Conservation (phyloP, 805 yeast genomes). For the Candida sanyiensis region DNA sequence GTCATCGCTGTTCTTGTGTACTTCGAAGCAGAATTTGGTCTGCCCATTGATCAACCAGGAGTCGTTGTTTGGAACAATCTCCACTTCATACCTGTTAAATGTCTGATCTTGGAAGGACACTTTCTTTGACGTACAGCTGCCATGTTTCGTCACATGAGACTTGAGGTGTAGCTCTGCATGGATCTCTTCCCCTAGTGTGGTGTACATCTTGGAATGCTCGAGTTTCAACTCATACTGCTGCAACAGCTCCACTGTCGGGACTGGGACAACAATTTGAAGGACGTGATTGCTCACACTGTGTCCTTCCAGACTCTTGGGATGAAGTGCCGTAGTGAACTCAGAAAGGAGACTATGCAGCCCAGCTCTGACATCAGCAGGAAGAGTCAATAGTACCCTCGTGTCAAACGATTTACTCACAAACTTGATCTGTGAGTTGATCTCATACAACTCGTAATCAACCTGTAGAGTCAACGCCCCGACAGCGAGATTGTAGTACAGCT, state of each 20-base stretch:
- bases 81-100: conserved; percentile 36
- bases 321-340: not conserved
- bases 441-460: conserved; percentile 10
- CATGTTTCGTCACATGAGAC: conserved; percentile 30
- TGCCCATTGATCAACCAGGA: conserved; percentile 80
- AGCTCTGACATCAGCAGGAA: not conserved
- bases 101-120: conserved; percentile 21
- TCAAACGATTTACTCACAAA: not conserved
- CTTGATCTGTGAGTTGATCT: conserved; percentile 3
- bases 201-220: conserved; percentile 36
- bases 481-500: conserved; percentile 3
- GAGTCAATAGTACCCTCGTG: not conserved
- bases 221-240: conserved; percentile 47
- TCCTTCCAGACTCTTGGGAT: not conserved
- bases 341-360: not conserved
- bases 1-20: conserved; percentile 20
- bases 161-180: conserved; percentile 31
- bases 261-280: conserved; percentile 49
- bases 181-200: conserved; percentile 60
- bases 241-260: conserved; percentile 55
- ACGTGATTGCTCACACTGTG: conserved; percentile 5
- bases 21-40: conserved; percentile 45
- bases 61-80: conserved; percentile 49
- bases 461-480: not conserved
- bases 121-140: conserved; percentile 12